Evolutionary conservation across 2,329 filamentous ascomycete species (phyloP).

Genomic region (Albifimbria verrucaria): DNA sequence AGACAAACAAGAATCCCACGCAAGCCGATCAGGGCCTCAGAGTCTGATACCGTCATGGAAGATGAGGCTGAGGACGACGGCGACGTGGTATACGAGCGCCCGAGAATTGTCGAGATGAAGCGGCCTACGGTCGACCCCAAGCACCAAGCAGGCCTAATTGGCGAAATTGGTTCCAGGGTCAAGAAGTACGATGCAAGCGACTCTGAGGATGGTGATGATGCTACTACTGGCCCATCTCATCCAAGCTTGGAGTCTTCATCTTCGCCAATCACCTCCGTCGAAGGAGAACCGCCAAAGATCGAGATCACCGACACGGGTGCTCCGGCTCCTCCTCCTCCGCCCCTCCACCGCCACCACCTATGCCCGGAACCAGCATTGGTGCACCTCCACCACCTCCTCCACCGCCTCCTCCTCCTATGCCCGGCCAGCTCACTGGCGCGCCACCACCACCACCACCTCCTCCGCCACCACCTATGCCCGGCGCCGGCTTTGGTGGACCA

Average conservation of each 20-base stretch:
- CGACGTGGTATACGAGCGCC: slow-evolving; percentile 66
- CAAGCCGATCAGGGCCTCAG: slow-evolving; percentile 44
- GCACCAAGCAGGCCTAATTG: slow-evolving; percentile 63
- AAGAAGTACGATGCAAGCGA: slow-evolving; percentile 71
- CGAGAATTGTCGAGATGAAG: slow-evolving; percentile 74
- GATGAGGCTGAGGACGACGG: slow-evolving; percentile 41
- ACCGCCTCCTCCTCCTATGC: slow-evolving; percentile 36
- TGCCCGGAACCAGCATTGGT: slow-evolving; percentile 28
- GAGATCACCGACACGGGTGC: slow-evolving; percentile 46
- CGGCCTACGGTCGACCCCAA: slow-evolving; percentile 64
- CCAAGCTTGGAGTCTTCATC: slow-evolving; percentile 70
- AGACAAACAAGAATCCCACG: slow-evolving; percentile 56
- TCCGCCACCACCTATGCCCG: slow-evolving; percentile 39
- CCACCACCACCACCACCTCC: slow-evolving; percentile 35
- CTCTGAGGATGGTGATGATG: slow-evolving; percentile 63
- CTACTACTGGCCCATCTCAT: slow-evolving; percentile 72
- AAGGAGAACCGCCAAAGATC: slow-evolving; percentile 58
- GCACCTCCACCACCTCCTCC: slow-evolving; percentile 18
- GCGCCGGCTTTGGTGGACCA: slow-evolving; percentile 29
- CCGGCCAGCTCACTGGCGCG: slow-evolving; percentile 25
- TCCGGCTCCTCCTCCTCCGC: slow-evolving; percentile 34
- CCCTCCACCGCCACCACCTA: slow-evolving; percentile 38
- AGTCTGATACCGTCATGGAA: slow-evolving; percentile 7
- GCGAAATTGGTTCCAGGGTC: slow-evolving; percentile 73
- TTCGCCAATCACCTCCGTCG: slow-evolving; percentile 63